Conservation (phyloP, 2,329 filamentous ascomycete species). For the Aspergillus versicolor region DNA sequence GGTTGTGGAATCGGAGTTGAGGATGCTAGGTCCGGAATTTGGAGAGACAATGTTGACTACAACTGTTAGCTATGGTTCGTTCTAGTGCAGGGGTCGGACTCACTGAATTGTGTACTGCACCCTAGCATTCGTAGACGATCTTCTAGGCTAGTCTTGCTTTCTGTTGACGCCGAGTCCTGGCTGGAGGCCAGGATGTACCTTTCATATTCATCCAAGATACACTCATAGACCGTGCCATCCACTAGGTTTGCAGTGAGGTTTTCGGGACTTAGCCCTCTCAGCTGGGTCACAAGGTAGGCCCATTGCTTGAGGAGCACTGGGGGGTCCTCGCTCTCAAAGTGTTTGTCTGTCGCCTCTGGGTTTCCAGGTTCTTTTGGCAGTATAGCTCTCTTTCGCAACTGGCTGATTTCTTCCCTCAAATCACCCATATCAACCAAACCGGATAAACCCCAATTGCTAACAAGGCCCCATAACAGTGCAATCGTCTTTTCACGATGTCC, state of each 20-base stretch:
- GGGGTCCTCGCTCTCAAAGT: slow-evolving; percentile 26
- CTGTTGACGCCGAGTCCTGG: neutral
- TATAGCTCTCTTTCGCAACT: slow-evolving; percentile 37
- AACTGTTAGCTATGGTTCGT: slow-evolving; percentile 6
- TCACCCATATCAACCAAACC: slow-evolving; percentile 57
- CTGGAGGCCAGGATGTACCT: slow-evolving; percentile 33
- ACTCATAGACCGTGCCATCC: slow-evolving; percentile 53
- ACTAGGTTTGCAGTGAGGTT: slow-evolving; percentile 62
- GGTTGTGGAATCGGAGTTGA: slow-evolving; percentile 55
- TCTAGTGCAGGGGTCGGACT: slow-evolving; percentile 14
- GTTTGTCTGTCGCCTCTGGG: neutral
- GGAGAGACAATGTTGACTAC: slow-evolving; percentile 47
- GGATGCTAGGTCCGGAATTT: slow-evolving; percentile 50
- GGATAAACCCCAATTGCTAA: slow-evolving; percentile 56
- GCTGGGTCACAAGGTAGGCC: slow-evolving; percentile 52
- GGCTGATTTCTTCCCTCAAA: slow-evolving; percentile 51
- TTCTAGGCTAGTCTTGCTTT: slow-evolving; percentile 23
- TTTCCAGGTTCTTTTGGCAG: slow-evolving; percentile 21
- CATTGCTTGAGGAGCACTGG: slow-evolving; percentile 54
- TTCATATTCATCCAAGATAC: slow-evolving; percentile 59
- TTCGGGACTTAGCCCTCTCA: slow-evolving; percentile 46
- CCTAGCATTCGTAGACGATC: slow-evolving; percentile 39
- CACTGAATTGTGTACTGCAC: slow-evolving; percentile 46
- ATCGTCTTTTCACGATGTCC: slow-evolving; percentile 66
- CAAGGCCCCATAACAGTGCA: slow-evolving; percentile 59